Evolutionary conservation across 2,329 filamentous ascomycete species (phyloP), one percentile per base, ranked within the genome.

Genomic region (Blastomyces parvus): DNA sequence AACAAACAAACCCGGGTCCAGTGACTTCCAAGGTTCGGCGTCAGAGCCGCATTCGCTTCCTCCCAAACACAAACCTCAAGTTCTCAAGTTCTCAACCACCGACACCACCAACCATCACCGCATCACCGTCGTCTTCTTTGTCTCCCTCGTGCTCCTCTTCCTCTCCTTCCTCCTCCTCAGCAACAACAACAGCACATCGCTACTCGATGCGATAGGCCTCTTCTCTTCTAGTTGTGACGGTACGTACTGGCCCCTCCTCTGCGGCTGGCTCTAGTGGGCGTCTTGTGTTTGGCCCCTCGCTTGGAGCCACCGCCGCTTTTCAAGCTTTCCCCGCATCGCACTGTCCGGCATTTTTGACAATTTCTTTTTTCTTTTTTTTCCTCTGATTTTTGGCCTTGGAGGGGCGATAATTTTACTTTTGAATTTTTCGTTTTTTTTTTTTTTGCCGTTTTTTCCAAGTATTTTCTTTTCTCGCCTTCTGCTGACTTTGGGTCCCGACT

Each of bases 291-390:
- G 38, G 57, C 57, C 57, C 48, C 61, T 55, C 44, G 40, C 58
- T 63, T 60, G 48, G 30, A 57, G 38, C 55, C 57, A 46, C 57
- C 38, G 22, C 57, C 53, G 33, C 17, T 56, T 56, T 19, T 33
- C n/a, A 36, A 52, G 44, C 44, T 60, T 59, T 46, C 62, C 62
- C 62, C 62, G 59, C 62, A 64, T 61, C 53, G 52, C 57, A 64
- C 55, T 66, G 61, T 65, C 11, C 50, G 11, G 48, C 25, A 55
- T 42, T 62, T 55, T 61, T 55, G 30, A 27, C 22, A 61, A 6
- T 33, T 33, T 33, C 7, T 33, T 33, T n/a, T n/a, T n/a, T n/a
- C n/a, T n/a, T n/a, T n/a, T n/a, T n/a, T n/a, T n/a, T n/a, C n/a
- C n/a, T n/a, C n/a, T n/a, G n/a, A n/a, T n/a, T n/a, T n/a, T n/a